Conservation (phyloP, 2,329 filamentous ascomycete genomes). For the Lasiodiplodia theobromae region DNA sequence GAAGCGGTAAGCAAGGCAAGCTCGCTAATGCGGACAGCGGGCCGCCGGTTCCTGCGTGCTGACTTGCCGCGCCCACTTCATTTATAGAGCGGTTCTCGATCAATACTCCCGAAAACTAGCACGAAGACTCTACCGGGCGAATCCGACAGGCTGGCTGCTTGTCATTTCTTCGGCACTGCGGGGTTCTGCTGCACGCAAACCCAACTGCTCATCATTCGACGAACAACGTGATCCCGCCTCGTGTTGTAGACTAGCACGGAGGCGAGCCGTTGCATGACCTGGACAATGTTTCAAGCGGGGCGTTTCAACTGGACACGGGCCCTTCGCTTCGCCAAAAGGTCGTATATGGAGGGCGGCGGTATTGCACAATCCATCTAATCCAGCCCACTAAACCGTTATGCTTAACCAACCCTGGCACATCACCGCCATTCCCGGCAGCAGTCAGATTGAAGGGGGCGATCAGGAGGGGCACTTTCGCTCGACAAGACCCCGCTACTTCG, state of each 20-base stretch:
- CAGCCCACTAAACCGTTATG: slow-evolving; percentile 20
- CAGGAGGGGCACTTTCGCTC: slow-evolving; percentile 3
- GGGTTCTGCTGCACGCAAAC: background rate
- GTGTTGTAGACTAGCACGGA: background rate
- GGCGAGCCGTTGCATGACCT: slow-evolving; percentile 12
- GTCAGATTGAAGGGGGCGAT: slow-evolving; percentile 15
- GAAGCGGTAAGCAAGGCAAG: background rate
- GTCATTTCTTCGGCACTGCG: background rate
- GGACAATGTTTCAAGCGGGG: slow-evolving; percentile 13
- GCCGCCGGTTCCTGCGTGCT: slow-evolving; percentile 19
- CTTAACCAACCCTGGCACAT: slow-evolving; percentile 11
- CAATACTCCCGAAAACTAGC: background rate
- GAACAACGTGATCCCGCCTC: background rate
- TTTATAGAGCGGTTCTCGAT: background rate
- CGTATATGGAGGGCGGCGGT: background rate
- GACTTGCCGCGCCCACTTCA: slow-evolving; percentile 8
- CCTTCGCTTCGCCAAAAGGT: slow-evolving; percentile 12
- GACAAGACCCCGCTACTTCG: slow-evolving; percentile 1
- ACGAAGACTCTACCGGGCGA: background rate
- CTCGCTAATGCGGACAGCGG: slow-evolving; percentile 22
- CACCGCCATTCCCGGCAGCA: slow-evolving; percentile 1
- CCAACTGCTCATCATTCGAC: background rate
- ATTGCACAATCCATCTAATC: slow-evolving; percentile 7
- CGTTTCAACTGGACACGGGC: slow-evolving; percentile 18
- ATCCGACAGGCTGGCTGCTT: background rate